Evolutionary conservation across 768 basidiomycete genomes (phyloP).

Genomic region (Amanita muscaria): DNA sequence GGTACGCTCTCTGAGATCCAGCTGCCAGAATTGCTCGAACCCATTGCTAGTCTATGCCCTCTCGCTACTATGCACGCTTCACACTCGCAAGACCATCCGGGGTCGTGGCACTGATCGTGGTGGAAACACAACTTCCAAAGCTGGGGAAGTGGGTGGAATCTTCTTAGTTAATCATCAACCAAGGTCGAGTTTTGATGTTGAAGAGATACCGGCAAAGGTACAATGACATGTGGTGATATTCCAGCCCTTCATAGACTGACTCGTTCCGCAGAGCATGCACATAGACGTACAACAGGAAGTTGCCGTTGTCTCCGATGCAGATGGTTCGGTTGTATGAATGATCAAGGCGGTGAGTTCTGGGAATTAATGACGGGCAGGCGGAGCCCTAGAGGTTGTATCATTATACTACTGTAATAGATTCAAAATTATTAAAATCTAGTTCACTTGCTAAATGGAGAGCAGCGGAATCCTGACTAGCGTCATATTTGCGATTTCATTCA

Average conservation of each 20-base stretch:
- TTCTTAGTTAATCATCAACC: constrained; percentile 18
- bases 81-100: constrained; percentile 43
- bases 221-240: background rate
- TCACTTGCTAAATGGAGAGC: too few species aligned
- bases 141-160: constrained; percentile 12
- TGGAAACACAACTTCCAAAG: constrained; percentile 15
- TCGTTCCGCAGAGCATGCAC: constrained; percentile 19
- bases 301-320: constrained; percentile 21
- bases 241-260: background rate
- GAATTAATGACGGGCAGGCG: too few species aligned
- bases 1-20: constrained; percentile 26
- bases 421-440: too few species aligned
- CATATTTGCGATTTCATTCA: too few species aligned
- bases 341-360: too few species aligned
- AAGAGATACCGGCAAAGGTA: constrained; percentile 8
- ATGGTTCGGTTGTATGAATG: background rate
- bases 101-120: constrained; percentile 43
- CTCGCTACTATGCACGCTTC: constrained; percentile 37
- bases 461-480: too few species aligned
- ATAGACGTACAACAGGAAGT: constrained; percentile 25
- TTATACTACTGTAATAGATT: too few species aligned
- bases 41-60: constrained; percentile 29
- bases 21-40: background rate
- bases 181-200: constrained; percentile 4
- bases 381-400: too few species aligned